Base-by-base conservation (phyloP, 352 stramenopile species). In the Phytophthora palmivora region DNA sequence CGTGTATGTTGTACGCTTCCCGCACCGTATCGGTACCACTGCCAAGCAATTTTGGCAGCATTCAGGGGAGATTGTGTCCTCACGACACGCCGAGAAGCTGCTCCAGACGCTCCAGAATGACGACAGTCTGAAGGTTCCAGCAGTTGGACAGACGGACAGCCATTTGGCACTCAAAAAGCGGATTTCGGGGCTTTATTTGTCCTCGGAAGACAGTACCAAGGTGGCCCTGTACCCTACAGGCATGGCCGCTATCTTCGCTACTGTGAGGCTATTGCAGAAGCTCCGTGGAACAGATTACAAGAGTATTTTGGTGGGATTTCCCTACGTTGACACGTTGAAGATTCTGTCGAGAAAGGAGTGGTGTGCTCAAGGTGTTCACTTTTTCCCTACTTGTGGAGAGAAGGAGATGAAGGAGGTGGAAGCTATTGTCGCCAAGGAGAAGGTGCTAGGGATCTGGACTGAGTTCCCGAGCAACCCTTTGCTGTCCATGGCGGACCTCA, bases 241-340 rank as follows among this genome's bases (percentile, higher is more conserved):
- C 6, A 98, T 98, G 92, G 72, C 70, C 11, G 81, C 72, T 30
- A 97, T 98, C 47, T 97, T 97, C 52, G 76, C 87, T 8, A 82
- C 79, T 14, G 73, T 98, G 45, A 74, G 88, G 7, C 49, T 96
- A 28, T 61, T 92, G n/a, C 75, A 87, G 37, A 63, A 77, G 39
- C 60, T 88, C 18, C 65, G 57, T n/a, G 61, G 56, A 2, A 34
- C 34, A 0, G 59, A 78, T 4, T 56, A 39, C 59, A 88, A 94
- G 75, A 82, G 84, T 42, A 91, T 98, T 53, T 75, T 98, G 6
- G 91, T 96, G 56, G 94, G 92, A 6, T 98, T 98, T 64, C 91
- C 94, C 0, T 98, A 98, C 67, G 70, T 98, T 33, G 94, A 98
- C 73, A 97, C 94, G 6, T 76, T 98, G 45, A 98, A 98, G 76